Percentiles rank a stretch among this genome's conserved stretches.
phyloP scores from a whole-genome alignment of 2,329 filamentous ascomycete species.

The Ambrosiella xylebori region DNA sequence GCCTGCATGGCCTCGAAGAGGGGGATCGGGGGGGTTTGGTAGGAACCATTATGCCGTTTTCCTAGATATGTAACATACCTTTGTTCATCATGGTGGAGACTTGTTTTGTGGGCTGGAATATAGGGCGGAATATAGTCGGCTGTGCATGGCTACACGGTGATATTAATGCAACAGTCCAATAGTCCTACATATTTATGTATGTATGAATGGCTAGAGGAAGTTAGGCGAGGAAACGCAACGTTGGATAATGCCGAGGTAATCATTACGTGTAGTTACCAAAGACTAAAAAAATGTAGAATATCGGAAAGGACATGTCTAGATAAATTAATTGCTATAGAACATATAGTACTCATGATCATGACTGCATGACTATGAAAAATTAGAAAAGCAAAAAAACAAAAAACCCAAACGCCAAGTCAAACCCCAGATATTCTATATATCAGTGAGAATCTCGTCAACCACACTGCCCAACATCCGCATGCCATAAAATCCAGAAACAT shows the following conservation, averaged over 20 bases:
- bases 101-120: background rate
- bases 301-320: background rate
- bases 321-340: too few species aligned
- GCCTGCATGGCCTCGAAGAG: background rate
- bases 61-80: background rate
- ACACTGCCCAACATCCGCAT: conserved; percentile 67
- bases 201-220: background rate
- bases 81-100: background rate
- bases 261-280: background rate
- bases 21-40: too few species aligned
- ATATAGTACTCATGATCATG: too few species aligned
- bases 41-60: too few species aligned
- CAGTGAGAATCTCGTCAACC: conserved; percentile 42
- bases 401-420: background rate
- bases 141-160: background rate
- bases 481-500: conserved; percentile 62
- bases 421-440: conserved; percentile 21
- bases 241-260: background rate
- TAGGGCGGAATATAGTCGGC: background rate
- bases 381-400: background rate
- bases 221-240: background rate
- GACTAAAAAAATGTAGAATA: background rate
- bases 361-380: background rate
- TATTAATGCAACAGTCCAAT: background rate
- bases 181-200: background rate